Conservation (phyloP, 768 basidiomycete species). For the Coprinopsis cinerea region DNA sequence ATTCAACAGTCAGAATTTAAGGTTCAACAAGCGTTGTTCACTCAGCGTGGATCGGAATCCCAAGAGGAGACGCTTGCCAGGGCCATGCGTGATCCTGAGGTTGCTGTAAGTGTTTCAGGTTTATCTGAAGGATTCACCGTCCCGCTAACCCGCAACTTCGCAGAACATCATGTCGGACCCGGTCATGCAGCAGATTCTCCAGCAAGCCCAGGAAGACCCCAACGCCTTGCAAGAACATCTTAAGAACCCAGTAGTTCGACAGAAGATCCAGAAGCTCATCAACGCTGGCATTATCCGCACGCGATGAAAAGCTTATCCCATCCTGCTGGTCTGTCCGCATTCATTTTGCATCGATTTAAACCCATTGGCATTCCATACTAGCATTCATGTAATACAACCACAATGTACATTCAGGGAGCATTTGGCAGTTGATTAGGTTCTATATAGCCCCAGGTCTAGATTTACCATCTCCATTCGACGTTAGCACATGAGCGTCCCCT, state of each 20-base stretch:
- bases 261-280: constrained; percentile 85
- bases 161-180: constrained; percentile 86
- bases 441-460: too few relatives aligned
- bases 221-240: constrained; percentile 90
- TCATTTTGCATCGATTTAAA: not conserved
- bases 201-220: constrained; percentile 90
- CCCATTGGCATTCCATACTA: not conserved
- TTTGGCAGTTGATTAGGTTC: too few relatives aligned
- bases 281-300: constrained; percentile 93
- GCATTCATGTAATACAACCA: too few relatives aligned
- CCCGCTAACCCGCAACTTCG: constrained; percentile 4
- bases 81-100: constrained; percentile 97
- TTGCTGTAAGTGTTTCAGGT: constrained; percentile 59
- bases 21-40: constrained; percentile 71
- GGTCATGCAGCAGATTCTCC: constrained; percentile 90
- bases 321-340: not conserved
- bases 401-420: too few relatives aligned
- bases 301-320: constrained; percentile 38
- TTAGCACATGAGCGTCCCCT: constrained; percentile 60
- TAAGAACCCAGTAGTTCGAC: constrained; percentile 79
- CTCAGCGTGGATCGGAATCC: constrained; percentile 75
- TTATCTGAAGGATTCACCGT: not conserved
- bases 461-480: constrained; percentile 63
- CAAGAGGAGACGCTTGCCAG: constrained; percentile 91
- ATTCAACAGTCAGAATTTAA: constrained; percentile 79